phyloP scores from a whole-genome alignment of 1,139 yeast species.

The Hanseniaspora gamundiae region DNA sequence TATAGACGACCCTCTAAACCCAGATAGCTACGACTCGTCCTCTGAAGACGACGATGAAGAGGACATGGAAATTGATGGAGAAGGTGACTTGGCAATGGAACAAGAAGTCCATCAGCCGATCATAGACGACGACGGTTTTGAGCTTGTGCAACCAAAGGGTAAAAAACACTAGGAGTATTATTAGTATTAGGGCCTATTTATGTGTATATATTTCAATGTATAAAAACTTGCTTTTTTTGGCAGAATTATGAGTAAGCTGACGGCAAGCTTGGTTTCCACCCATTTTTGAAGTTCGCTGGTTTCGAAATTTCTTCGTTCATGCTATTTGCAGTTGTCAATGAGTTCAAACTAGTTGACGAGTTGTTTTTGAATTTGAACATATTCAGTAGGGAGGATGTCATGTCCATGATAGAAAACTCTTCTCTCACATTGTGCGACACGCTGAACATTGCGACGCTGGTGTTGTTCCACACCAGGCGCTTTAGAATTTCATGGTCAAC shows the following conservation, averaged over 20 bases:
- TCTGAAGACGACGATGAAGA: constrained; percentile 35
- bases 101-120: constrained; percentile 38
- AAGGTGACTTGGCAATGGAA: constrained; percentile 30
- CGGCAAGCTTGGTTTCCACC: too few species aligned
- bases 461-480: constrained; percentile 49
- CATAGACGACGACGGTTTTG: constrained; percentile 89
- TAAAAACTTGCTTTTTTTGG: not conserved
- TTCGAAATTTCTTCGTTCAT: too few species aligned
- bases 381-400: constrained; percentile 24
- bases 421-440: constrained; percentile 30
- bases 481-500: constrained; percentile 16
- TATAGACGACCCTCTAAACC: constrained; percentile 49
- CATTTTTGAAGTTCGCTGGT: too few species aligned
- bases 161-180: constrained; percentile 25
- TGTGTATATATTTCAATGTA: not conserved
- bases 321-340: too few species aligned
- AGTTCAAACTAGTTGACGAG: not conserved
- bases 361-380: constrained; percentile 18
- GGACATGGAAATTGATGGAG: constrained; percentile 24
- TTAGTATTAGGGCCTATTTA: not conserved
- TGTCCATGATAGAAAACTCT: constrained; percentile 24
- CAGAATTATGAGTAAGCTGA: too few species aligned
- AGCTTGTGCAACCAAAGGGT: constrained; percentile 64
- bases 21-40: constrained; percentile 26
- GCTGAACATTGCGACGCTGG: constrained; percentile 48